Conservation (phyloP, 192 early-diverging fungal genomes). For the Coemansia reversa region DNA sequence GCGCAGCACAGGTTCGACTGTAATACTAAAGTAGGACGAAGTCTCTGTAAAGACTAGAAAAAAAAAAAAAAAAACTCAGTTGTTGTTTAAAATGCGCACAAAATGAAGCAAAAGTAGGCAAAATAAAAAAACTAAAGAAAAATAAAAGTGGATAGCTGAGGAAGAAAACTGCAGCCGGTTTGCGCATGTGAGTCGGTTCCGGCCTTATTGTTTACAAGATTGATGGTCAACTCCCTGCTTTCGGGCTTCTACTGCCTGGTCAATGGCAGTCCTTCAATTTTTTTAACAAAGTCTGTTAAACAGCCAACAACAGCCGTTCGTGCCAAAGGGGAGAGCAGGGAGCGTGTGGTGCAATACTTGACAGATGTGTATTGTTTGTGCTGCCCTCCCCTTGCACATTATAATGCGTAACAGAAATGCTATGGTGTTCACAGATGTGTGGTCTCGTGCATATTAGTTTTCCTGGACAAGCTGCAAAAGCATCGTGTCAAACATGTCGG, state of each 20-base stretch:
- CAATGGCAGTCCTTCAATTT: not conserved
- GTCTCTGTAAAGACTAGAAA: too few species aligned
- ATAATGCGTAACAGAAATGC: not conserved
- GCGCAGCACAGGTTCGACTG: too few species aligned
- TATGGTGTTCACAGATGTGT: not conserved
- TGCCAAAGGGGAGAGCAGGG: not conserved
- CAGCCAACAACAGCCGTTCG: not conserved
- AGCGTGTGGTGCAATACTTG: not conserved
- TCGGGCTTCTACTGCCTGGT: too few species aligned
- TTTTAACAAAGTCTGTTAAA: not conserved
- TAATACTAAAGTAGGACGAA: too few species aligned
- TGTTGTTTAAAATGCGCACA: too few species aligned
- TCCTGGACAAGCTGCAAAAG: constrained; percentile 52
- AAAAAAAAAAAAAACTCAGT: too few species aligned
- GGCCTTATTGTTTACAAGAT: too few species aligned
- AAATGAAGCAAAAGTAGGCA: not conserved
- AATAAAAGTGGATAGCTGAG: not conserved
- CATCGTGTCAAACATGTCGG: constrained; percentile 89
- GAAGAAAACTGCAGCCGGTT: not conserved
- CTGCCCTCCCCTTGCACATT: not conserved
- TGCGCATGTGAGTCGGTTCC: too few species aligned
- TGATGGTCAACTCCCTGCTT: too few species aligned
- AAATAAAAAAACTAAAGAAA: not conserved
- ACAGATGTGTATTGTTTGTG: not conserved
- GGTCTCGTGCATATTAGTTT: constrained; percentile 4